Percentiles rank a stretch among this genome's conserved stretches.
phyloP scores from a whole-genome alignment of 2,329 filamentous ascomycete species.

The Metarhizium anisopliae region DNA sequence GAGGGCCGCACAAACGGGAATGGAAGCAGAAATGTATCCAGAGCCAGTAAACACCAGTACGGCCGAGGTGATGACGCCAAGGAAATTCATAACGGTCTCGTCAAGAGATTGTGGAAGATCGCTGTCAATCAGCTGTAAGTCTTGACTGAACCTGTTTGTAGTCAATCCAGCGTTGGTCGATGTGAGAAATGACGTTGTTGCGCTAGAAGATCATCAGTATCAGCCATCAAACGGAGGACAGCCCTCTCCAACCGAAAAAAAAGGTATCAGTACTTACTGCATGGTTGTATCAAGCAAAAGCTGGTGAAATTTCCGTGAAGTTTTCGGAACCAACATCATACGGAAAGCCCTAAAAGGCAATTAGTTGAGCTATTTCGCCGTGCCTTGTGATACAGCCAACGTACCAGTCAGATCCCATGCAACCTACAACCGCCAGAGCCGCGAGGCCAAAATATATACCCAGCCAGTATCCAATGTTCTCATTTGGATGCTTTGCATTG shows the following conservation, averaged over 20 bases:
- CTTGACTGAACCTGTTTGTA: conserved; percentile 30
- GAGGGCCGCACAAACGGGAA: conserved; percentile 35
- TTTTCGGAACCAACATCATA: conserved; percentile 14
- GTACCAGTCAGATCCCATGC: conserved; percentile 8
- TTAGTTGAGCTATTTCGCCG: neutral
- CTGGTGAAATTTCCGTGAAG: conserved; percentile 12
- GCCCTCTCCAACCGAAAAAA: neutral
- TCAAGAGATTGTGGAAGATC: neutral
- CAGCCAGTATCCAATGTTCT: conserved; percentile 12
- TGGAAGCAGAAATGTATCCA: conserved; percentile 34
- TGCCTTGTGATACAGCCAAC: neutral
- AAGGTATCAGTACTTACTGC: conserved; percentile 3
- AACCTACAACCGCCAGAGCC: conserved; percentile 7
- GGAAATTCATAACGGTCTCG: neutral
- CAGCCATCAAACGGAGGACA: neutral
- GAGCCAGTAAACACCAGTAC: conserved; percentile 22
- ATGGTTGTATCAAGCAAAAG: conserved; percentile 20
- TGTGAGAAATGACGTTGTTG: conserved; percentile 22
- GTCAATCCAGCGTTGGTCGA: conserved; percentile 24
- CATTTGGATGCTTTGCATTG: conserved; percentile 10
- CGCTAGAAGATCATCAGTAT: neutral
- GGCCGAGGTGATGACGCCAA: neutral
- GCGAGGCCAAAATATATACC: conserved; percentile 11
- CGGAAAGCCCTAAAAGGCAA: neutral
- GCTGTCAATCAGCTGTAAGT: conserved; percentile 28